phyloP scores from a whole-genome alignment of 1,284 basidiomycete species.

The Golubevia pallescens region DNA sequence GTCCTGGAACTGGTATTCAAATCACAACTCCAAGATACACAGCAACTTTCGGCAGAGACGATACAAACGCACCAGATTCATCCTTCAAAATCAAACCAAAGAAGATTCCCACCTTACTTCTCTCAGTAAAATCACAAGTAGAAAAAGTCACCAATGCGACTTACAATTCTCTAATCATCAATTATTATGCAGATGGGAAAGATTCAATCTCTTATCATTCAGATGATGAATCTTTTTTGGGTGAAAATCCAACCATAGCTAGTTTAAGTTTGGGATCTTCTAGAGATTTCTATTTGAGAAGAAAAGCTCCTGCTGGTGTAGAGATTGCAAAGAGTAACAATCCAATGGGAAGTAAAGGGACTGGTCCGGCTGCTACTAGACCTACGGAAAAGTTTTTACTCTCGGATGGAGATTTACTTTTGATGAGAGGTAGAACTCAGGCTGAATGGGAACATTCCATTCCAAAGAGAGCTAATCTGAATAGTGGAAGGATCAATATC shows the following conservation, averaged over 20 bases:
- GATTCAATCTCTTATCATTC: conserved; percentile 65
- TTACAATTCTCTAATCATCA: conserved; percentile 57
- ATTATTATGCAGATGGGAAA: conserved; percentile 65
- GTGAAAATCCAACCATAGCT: conserved; percentile 64
- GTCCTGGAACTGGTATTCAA: conserved; percentile 3
- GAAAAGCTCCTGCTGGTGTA: conserved; percentile 50
- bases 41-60: conserved; percentile 21
- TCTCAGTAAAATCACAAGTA: conserved; percentile 14
- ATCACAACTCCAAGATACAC: conserved; percentile 24
- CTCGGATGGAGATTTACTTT: conserved; percentile 62
- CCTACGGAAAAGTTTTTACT: conserved; percentile 58
- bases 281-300: conserved; percentile 64
- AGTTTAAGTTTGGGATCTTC: conserved; percentile 61
- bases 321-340: conserved; percentile 6
- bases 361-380: conserved; percentile 3
- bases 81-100: conserved; percentile 11
- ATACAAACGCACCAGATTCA: conserved; percentile 10
- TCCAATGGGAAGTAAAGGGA: neutral
- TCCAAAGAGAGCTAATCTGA: conserved; percentile 60
- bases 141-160: conserved; percentile 52
- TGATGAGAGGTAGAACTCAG: conserved; percentile 66
- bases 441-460: conserved; percentile 65
- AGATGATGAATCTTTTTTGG: conserved; percentile 65
- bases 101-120: conserved; percentile 10
- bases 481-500: conserved; percentile 64